Evolutionary conservation across 768 basidiomycete genomes (phyloP).

Genomic region (Mycena chlorophos): DNA sequence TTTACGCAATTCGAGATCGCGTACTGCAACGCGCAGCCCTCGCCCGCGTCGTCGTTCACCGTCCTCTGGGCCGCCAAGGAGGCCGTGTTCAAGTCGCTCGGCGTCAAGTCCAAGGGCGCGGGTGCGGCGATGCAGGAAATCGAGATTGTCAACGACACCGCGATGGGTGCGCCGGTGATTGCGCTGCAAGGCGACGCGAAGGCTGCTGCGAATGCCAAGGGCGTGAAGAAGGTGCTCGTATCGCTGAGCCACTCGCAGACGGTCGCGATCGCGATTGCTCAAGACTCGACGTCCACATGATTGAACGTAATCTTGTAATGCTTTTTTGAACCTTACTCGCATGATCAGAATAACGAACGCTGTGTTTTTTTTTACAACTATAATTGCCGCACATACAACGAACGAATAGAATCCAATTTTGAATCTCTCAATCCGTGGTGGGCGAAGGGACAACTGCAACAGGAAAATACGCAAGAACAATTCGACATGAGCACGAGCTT

Average conservation of each 20-base stretch:
- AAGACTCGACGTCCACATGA: slow-evolving; percentile 53
- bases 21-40: slow-evolving; percentile 87
- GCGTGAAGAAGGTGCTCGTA: slow-evolving; percentile 72
- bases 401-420: too few species aligned
- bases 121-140: slow-evolving; percentile 96
- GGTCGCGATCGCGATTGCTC: slow-evolving; percentile 86
- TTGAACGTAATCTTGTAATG: not conserved
- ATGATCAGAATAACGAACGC: not conserved
- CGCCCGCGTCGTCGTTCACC: slow-evolving; percentile 87
- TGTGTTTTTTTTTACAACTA: slow-evolving; percentile 1
- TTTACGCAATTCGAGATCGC: slow-evolving; percentile 86
- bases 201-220: slow-evolving; percentile 67
- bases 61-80: slow-evolving; percentile 98
- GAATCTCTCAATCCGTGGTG: too few species aligned
- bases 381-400: slow-evolving; percentile 7
- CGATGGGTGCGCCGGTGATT: slow-evolving; percentile 78
- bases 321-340: slow-evolving; percentile 2
- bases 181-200: slow-evolving; percentile 78
- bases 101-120: slow-evolving; percentile 87
- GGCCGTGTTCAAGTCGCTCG: slow-evolving; percentile 94
- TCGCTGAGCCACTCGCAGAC: slow-evolving; percentile 95
- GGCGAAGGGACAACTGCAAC: too few species aligned
- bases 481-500: too few species aligned
- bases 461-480: too few species aligned
- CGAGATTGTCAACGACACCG: slow-evolving; percentile 78